A percentile compares a stretch with the other conserved stretches of the same genome.
Conservation (phyloP, 192 early-diverging fungal genomes). For the Backusella luteola region DNA sequence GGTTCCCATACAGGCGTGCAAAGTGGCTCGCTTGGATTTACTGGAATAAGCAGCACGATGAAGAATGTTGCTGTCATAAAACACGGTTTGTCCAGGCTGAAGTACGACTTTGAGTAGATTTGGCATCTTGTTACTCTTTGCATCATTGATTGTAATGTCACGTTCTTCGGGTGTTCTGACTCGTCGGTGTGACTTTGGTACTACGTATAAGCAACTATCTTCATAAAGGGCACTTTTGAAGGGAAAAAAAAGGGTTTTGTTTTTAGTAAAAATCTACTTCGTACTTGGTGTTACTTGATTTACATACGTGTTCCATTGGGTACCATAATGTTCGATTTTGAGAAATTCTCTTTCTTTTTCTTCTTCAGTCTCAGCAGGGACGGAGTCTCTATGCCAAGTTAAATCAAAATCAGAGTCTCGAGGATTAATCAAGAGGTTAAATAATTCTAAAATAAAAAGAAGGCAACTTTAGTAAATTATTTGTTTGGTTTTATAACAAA, state of each 20-base stretch:
- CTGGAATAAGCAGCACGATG: constrained; percentile 44
- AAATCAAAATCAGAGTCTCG: constrained; percentile 44
- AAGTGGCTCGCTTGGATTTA: constrained; percentile 38
- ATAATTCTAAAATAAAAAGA: constrained; percentile 33
- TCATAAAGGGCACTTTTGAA: constrained; percentile 42
- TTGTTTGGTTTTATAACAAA: background rate
- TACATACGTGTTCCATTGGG: constrained; percentile 49
- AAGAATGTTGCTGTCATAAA: constrained; percentile 52
- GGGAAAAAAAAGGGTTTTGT: background rate
- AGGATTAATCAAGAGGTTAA: constrained; percentile 50
- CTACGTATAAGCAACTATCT: constrained; percentile 42
- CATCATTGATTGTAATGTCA: constrained; percentile 42
- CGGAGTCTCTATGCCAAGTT: constrained; percentile 47
- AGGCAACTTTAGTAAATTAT: background rate
- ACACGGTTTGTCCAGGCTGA: constrained; percentile 48
- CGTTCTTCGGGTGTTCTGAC: constrained; percentile 42
- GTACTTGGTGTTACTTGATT: background rate
- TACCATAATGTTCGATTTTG: constrained; percentile 47
- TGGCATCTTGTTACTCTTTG: constrained; percentile 42
- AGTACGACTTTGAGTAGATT: constrained; percentile 31
- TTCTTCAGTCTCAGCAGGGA: constrained; percentile 33
- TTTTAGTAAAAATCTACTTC: background rate
- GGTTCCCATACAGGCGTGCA: constrained; percentile 49
- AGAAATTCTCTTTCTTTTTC: constrained; percentile 40
- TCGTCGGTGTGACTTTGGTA: constrained; percentile 43